phyloP scores from a whole-genome alignment of 257 asterid species.

The Salvia rosmarinus region DNA sequence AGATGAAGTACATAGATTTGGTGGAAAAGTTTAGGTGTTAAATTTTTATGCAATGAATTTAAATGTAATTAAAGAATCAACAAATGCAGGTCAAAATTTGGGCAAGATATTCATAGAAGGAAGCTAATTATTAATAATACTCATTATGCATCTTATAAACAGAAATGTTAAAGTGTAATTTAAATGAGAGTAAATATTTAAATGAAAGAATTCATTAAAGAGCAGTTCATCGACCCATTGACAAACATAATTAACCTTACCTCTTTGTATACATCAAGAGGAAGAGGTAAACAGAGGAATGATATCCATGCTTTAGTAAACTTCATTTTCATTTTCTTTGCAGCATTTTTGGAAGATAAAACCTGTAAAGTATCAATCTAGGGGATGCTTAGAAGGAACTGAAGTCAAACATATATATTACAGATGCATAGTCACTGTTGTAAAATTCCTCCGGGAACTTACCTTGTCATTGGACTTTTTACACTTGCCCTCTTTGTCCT shows the following conservation, averaged over 20 bases:
- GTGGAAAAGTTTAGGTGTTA: background rate
- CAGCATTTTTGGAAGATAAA: slow-evolving; percentile 48
- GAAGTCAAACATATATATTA: slow-evolving; percentile 7
- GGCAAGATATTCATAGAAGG: background rate
- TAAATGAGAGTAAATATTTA: background rate
- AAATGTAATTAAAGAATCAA: slow-evolving; percentile 5
- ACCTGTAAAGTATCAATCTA: slow-evolving; percentile 50
- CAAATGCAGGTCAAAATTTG: background rate
- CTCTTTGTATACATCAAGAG: slow-evolving; percentile 93
- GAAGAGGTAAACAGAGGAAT: slow-evolving; percentile 79
- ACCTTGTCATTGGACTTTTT: slow-evolving; percentile 51
- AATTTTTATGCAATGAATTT: slow-evolving; percentile 14
- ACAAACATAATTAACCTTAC: slow-evolving; percentile 40
- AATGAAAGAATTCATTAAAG: background rate
- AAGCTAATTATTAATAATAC: slow-evolving; percentile 14
- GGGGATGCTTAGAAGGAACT: slow-evolving; percentile 7
- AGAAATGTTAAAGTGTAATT: background rate
- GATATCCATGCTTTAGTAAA: slow-evolving; percentile 93
- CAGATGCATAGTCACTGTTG: background rate
- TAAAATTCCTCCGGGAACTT: slow-evolving; percentile 16
- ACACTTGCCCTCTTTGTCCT: no score
- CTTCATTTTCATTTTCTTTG: slow-evolving; percentile 84
- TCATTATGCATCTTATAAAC: background rate
- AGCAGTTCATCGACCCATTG: background rate
- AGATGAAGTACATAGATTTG: background rate